Evolutionary conservation across 805 yeast species (phyloP).

Genomic region (Millerozyma miso): DNA sequence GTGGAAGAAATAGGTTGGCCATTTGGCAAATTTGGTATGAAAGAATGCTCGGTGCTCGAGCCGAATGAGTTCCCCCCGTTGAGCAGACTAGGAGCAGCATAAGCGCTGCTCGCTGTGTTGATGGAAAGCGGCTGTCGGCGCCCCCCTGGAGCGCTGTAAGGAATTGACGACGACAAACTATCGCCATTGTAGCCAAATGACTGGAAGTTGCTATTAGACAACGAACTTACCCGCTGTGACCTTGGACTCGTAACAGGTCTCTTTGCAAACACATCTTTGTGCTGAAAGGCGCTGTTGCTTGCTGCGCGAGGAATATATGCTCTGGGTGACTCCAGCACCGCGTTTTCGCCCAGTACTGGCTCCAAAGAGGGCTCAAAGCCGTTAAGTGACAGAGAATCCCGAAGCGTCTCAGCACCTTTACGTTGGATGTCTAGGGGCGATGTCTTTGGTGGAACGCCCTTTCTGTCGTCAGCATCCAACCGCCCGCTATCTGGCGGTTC

Average conservation of each 20-base stretch:
- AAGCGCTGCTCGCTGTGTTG: background rate
- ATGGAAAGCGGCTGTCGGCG: slow-evolving; percentile 15
- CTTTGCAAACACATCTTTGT: slow-evolving; percentile 16
- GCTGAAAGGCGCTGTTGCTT: slow-evolving; percentile 12
- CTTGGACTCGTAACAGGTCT: slow-evolving; percentile 35
- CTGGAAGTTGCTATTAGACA: slow-evolving; percentile 27
- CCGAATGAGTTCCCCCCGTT: background rate
- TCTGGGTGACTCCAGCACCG: slow-evolving; percentile 6
- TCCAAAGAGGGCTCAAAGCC: slow-evolving; percentile 8
- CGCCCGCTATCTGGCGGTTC: background rate
- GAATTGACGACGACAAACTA: slow-evolving; percentile 56
- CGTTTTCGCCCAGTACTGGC: background rate
- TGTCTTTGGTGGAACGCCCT: background rate
- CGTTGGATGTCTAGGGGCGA: background rate
- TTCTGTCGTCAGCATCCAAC: background rate
- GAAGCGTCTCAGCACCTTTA: background rate
- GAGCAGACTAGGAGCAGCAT: background rate
- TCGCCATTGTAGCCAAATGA: slow-evolving; percentile 37
- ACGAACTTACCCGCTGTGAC: slow-evolving; percentile 35
- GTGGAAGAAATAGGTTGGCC: slow-evolving; percentile 60
- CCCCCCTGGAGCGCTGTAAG: slow-evolving; percentile 72
- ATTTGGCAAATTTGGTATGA: slow-evolving; percentile 49
- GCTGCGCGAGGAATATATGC: slow-evolving; percentile 3
- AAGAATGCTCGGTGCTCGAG: slow-evolving; percentile 13
- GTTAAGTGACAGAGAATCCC: slow-evolving; percentile 1